These are phyloP conservation scores for Suhomyces choctaworum DNA, from an alignment of 1,139 yeast genomes.

Conservation along the genomic window DNA sequence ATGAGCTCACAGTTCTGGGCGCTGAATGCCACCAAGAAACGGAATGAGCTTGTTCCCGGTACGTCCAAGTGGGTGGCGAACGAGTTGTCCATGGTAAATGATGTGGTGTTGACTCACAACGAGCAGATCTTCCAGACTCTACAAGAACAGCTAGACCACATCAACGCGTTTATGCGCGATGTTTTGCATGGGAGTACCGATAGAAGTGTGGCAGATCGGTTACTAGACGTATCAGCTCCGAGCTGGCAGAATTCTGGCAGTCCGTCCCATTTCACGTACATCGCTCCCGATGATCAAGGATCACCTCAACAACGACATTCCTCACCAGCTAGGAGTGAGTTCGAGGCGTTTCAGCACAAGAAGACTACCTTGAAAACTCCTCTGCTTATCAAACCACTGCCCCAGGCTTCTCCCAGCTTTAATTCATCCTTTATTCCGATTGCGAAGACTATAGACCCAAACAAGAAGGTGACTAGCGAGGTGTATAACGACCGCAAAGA, in stretches of 20 bases:
- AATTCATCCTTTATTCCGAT: slow-evolving; percentile 26
- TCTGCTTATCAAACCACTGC: slow-evolving; percentile 10
- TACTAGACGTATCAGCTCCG: slow-evolving; percentile 1
- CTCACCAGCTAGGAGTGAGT: background rate
- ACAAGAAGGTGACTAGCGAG: slow-evolving; percentile 5
- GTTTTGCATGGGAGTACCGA: slow-evolving; percentile 16
- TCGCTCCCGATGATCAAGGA: slow-evolving; percentile 4
- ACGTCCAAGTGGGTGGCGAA: slow-evolving; percentile 41
- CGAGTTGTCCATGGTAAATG: slow-evolving; percentile 32
- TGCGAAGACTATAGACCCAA: slow-evolving; percentile 17
- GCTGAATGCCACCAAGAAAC: slow-evolving; percentile 32
- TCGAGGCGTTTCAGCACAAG: background rate
- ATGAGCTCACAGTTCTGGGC: slow-evolving; percentile 39
- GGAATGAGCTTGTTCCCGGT: slow-evolving; percentile 36
- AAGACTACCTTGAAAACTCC: slow-evolving; percentile 10
- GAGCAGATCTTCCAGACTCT: slow-evolving; percentile 23
- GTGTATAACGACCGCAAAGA: slow-evolving; percentile 1
- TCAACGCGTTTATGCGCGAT: slow-evolving; percentile 25
- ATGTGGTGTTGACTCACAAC: slow-evolving; percentile 27
- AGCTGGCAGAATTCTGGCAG: slow-evolving; percentile 1
- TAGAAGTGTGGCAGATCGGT: slow-evolving; percentile 1
- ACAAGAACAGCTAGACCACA: slow-evolving; percentile 22
- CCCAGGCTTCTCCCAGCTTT: slow-evolving; percentile 19
- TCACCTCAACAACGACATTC: background rate
- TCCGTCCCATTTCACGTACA: slow-evolving; percentile 12